A percentile compares a stretch with the other conserved stretches of the same genome.
These are phyloP conservation scores for Alisma plantagoaquatica DNA, from an alignment of 106 monocot genomes.

Conservation along the genomic window DNA sequence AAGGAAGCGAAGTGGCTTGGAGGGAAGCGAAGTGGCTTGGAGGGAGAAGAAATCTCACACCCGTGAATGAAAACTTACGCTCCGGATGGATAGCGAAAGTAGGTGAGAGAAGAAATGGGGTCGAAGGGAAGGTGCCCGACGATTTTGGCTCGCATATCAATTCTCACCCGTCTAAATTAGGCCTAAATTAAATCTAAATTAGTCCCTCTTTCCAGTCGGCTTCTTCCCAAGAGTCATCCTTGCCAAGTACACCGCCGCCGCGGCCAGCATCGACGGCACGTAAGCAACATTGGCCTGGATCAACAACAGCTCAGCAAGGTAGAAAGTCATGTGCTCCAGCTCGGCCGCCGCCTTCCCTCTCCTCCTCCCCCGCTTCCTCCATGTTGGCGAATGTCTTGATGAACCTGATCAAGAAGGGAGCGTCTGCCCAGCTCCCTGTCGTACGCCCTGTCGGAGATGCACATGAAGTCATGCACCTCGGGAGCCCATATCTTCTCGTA, in stretches of 20 bases:
- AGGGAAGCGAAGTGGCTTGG: too few relatives aligned
- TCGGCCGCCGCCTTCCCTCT: slow-evolving; percentile 14
- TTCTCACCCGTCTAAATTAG: too few relatives aligned
- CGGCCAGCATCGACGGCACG: slow-evolving; percentile 18
- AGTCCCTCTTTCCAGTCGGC: too few relatives aligned
- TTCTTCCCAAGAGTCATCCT: too few relatives aligned
- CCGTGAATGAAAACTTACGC: too few relatives aligned
- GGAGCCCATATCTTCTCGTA: slow-evolving; percentile 73
- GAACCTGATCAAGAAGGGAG: slow-evolving; percentile 37
- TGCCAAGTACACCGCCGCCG: slow-evolving; percentile 22
- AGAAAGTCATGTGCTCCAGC: slow-evolving; percentile 26
- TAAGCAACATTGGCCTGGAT: slow-evolving; percentile 11
- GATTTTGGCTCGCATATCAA: too few relatives aligned
- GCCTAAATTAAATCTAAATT: too few relatives aligned
- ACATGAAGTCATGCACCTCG: slow-evolving; percentile 54
- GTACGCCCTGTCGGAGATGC: slow-evolving; percentile 51
- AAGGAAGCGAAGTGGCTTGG: too few relatives aligned
- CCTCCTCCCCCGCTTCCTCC: slow-evolving; percentile 28
- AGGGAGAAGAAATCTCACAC: too few relatives aligned
- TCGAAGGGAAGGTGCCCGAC: too few relatives aligned
- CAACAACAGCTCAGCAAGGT: slow-evolving; percentile 24
- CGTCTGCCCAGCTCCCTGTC: slow-evolving; percentile 34
- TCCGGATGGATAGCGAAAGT: too few relatives aligned
- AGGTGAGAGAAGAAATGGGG: too few relatives aligned
- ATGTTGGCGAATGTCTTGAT: slow-evolving; percentile 29